These are phyloP conservation scores for Ambrosiella xylebori DNA, from an alignment of 2,329 filamentous ascomycete species.

Conservation along the genomic window DNA sequence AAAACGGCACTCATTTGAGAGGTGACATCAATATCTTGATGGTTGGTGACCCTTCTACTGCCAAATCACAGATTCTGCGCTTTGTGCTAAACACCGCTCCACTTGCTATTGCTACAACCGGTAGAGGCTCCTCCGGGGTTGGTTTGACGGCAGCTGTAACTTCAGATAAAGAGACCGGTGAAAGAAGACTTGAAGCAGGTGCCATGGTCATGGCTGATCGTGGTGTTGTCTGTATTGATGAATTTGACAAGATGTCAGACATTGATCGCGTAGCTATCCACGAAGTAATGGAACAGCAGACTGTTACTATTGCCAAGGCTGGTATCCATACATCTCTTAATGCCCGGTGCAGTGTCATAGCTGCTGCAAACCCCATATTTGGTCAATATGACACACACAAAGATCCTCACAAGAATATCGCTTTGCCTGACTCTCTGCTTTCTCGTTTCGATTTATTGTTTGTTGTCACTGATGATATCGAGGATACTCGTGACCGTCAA, in stretches of 20 bases:
- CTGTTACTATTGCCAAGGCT: constrained; percentile 95
- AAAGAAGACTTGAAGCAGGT: constrained; percentile 84
- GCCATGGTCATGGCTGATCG: constrained; percentile 97
- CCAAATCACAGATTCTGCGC: constrained; percentile 91
- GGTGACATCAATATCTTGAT: constrained; percentile 99
- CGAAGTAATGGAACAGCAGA: constrained; percentile 99
- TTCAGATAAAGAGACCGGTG: constrained; percentile 94
- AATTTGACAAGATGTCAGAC: constrained; percentile 99
- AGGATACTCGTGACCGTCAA: constrained; percentile 76
- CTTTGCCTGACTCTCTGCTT: constrained; percentile 83
- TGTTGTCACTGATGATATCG: constrained; percentile 94
- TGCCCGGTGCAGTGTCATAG: constrained; percentile 88
- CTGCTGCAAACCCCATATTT: constrained; percentile 92
- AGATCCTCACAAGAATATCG: constrained; percentile 96
- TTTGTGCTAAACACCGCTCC: constrained; percentile 97
- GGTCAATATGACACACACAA: constrained; percentile 98
- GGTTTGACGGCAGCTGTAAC: constrained; percentile 94
- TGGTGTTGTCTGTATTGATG: constrained; percentile 95
- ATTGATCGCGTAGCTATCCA: constrained; percentile 95
- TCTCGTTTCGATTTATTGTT: constrained; percentile 98
- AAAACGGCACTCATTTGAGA: constrained; percentile 92
- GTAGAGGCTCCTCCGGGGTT: constrained; percentile 87
- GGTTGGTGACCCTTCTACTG: constrained; percentile 96
- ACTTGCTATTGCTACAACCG: constrained; percentile 89
- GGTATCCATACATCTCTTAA: constrained; percentile 97